Conservation (phyloP, 1,139 yeast species). For the Zygosaccharomyces sapae region DNA sequence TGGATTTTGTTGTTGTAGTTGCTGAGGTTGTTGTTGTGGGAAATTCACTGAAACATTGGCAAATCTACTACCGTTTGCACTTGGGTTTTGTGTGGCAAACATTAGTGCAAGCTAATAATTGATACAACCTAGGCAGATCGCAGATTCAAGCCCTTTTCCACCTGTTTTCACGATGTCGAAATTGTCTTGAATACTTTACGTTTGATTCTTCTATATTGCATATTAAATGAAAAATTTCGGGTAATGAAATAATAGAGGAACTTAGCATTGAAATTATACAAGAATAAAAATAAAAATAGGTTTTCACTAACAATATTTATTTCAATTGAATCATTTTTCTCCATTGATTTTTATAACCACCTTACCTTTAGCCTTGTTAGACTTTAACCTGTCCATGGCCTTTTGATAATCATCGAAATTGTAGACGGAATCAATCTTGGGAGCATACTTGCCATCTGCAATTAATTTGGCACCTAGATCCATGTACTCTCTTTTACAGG, state of each 20-base stretch:
- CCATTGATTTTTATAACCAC: conserved; percentile 40
- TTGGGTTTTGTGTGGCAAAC: conserved; percentile 24
- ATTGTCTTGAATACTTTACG: neutral
- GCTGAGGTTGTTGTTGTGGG: conserved; percentile 23
- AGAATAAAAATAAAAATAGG: neutral
- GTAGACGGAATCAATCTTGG: conserved; percentile 52
- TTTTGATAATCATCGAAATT: conserved; percentile 46
- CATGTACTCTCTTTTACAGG: conserved; percentile 29
- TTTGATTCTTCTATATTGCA: neutral
- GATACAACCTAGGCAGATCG: neutral
- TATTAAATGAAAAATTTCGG: neutral
- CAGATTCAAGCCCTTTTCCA: neutral
- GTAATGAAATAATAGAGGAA: conserved; percentile 3
- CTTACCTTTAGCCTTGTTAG: conserved; percentile 59
- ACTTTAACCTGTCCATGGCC: conserved; percentile 47
- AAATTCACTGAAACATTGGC: conserved; percentile 22
- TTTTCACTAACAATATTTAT: neutral
- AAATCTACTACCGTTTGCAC: conserved; percentile 16
- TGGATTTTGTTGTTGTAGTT: conserved; percentile 13
- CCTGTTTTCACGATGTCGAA: neutral
- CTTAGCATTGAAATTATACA: neutral
- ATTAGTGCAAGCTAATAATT: conserved; percentile 7
- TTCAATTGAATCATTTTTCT: neutral
- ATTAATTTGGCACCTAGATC: conserved; percentile 40
- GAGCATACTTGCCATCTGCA: conserved; percentile 41